Percentiles rank a stretch among this genome's conserved stretches.
Evolutionary conservation across 768 basidiomycete species (phyloP).

Genomic region (Astraeus odoratus): DNA sequence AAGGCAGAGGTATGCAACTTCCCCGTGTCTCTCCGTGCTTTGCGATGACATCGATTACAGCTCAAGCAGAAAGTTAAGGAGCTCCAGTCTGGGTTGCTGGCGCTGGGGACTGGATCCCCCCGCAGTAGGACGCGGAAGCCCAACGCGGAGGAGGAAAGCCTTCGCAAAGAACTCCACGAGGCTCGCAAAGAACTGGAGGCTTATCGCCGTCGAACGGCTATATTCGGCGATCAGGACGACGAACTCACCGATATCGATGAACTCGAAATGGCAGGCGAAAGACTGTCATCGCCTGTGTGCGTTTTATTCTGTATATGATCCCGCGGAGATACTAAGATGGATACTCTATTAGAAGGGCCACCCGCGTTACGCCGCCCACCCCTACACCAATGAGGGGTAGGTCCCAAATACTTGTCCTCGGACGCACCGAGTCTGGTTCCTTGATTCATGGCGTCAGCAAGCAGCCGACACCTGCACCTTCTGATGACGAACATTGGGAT

Average conservation of each 20-base stretch:
- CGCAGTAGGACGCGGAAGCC: conserved; percentile 8
- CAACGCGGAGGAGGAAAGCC: conserved; percentile 22
- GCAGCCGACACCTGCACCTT: conserved; percentile 47
- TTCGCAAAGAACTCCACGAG: conserved; percentile 24
- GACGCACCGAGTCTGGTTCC: conserved; percentile 42
- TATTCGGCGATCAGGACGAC: conserved; percentile 4
- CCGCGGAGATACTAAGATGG: neutral
- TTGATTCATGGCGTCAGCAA: conserved; percentile 40
- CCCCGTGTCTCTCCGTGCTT: neutral
- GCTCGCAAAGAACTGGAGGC: conserved; percentile 20
- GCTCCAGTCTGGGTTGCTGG: conserved; percentile 16
- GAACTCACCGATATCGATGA: conserved; percentile 9
- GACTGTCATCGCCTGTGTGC: conserved; percentile 2
- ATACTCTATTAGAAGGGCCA: neutral
- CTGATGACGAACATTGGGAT: conserved; percentile 13
- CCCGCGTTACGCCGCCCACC: neutral
- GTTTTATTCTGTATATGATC: neutral
- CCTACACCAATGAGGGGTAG: neutral
- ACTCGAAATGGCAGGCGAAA: neutral
- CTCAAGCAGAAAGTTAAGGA: conserved; percentile 23
- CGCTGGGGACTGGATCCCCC: neutral
- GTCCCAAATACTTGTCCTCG: conserved; percentile 11
- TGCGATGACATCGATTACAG: conserved; percentile 8
- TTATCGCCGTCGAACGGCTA: conserved; percentile 1
- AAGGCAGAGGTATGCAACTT: conserved; percentile 34